Percentiles rank a stretch among this genome's conserved stretches.
These are phyloP conservation scores for Magnaporthales sp. DNA, from an alignment of 2,329 filamentous ascomycete genomes.

Conservation along the genomic window DNA sequence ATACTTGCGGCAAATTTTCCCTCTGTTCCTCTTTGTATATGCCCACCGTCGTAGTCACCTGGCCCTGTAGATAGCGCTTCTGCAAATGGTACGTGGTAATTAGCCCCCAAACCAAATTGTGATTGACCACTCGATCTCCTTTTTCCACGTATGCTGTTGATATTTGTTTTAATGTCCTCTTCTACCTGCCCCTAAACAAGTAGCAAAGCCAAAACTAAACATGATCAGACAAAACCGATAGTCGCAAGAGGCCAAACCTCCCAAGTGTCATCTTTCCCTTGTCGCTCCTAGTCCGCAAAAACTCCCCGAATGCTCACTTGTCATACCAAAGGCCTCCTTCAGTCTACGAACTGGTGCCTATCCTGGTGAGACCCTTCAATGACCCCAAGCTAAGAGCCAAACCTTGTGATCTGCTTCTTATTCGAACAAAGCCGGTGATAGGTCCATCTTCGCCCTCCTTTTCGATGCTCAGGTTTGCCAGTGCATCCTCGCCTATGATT, in stretches of 20 bases:
- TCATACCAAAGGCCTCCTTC: background rate
- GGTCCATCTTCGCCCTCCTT: slow-evolving; percentile 93
- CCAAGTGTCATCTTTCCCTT: slow-evolving; percentile 2
- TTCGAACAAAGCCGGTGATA: slow-evolving; percentile 94
- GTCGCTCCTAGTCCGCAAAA: background rate
- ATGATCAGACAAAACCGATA: background rate
- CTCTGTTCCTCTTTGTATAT: too few species aligned
- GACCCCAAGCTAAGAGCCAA: slow-evolving; percentile 88
- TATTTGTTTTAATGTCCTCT: background rate
- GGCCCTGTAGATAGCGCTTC: background rate
- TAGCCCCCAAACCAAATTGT: background rate
- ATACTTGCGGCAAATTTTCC: too few species aligned
- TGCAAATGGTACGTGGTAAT: background rate
- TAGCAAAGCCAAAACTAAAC: background rate
- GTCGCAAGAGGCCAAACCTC: background rate
- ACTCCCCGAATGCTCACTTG: background rate
- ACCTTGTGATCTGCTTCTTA: slow-evolving; percentile 93
- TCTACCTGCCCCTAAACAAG: background rate
- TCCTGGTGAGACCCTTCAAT: slow-evolving; percentile 88
- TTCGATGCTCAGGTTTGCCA: slow-evolving; percentile 96
- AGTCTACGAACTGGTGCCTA: slow-evolving; percentile 35
- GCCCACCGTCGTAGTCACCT: background rate
- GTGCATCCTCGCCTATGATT: slow-evolving; percentile 79
- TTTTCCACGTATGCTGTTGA: background rate
- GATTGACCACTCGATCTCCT: background rate